Percentiles rank a stretch among this genome's conserved stretches.
phyloP scores from a whole-genome alignment of 148 eudicot genomes.

The Rheum nobile region DNA sequence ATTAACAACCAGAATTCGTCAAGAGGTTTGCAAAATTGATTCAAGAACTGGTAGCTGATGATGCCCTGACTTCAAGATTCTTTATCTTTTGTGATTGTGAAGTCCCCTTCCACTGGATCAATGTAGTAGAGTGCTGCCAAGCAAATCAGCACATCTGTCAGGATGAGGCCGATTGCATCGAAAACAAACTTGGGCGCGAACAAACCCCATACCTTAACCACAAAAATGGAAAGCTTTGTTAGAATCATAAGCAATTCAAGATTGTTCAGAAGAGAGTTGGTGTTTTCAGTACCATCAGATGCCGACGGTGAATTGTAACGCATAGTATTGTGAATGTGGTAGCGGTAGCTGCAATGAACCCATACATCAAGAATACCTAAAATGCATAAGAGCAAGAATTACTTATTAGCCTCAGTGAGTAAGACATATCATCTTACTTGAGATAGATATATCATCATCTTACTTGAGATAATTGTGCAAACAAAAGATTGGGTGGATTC shows the following conservation, averaged over 20 bases:
- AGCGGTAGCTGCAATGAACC: constrained; percentile 43
- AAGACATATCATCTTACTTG: neutral
- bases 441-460: constrained; percentile 4
- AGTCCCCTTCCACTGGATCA: constrained; percentile 22
- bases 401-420: neutral
- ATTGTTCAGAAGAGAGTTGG: constrained; percentile 7
- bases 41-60: neutral
- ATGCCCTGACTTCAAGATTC: neutral
- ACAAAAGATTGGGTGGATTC: constrained; percentile 24
- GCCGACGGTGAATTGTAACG: constrained; percentile 84
- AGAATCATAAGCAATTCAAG: neutral
- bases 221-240: neutral
- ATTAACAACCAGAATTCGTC: neutral
- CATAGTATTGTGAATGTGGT: constrained; percentile 56
- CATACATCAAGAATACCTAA: constrained; percentile 82
- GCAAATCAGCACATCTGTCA: constrained; percentile 51
- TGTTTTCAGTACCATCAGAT: constrained; percentile 68
- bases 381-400: neutral
- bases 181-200: constrained; percentile 96
- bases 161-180: constrained; percentile 71
- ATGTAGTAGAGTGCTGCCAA: constrained; percentile 56
- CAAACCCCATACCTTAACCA: constrained; percentile 94
- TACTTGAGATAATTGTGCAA: constrained; percentile 61
- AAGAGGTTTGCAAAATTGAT: neutral
- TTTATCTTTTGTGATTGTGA: neutral